Percentiles rank a stretch among this genome's conserved stretches.
Conservation (phyloP, 495 filamentous ascomycete species). For the Penicillium soppii region DNA sequence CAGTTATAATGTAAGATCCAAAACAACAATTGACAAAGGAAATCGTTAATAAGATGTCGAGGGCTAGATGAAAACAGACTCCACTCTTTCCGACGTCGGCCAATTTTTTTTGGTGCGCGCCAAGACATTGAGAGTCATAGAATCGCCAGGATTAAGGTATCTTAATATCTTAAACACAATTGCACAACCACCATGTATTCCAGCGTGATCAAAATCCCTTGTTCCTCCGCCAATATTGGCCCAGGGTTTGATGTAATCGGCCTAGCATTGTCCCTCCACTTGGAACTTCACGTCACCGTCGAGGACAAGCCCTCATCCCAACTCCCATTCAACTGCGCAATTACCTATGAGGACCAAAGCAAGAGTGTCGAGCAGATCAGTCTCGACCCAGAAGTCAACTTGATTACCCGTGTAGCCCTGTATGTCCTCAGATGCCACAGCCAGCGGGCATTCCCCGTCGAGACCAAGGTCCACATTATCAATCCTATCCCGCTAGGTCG, state of each 20-base stretch:
- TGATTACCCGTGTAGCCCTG: slow-evolving; percentile 86
- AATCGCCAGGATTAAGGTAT: neutral
- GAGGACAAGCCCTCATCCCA: slow-evolving; percentile 52
- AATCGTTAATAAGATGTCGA: neutral
- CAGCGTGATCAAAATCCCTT: slow-evolving; percentile 68
- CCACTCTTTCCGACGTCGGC: slow-evolving; percentile 34
- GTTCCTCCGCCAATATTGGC: slow-evolving; percentile 93
- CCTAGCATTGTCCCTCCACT: slow-evolving; percentile 84
- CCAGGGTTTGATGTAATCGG: slow-evolving; percentile 98
- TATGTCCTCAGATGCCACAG: slow-evolving; percentile 92
- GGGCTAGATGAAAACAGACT: too few species aligned
- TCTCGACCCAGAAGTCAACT: slow-evolving; percentile 75
- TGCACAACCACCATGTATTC: slow-evolving; percentile 34
- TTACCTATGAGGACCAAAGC: slow-evolving; percentile 85
- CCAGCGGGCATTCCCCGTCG: slow-evolving; percentile 73
- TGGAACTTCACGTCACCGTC: slow-evolving; percentile 77
- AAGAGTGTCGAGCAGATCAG: slow-evolving; percentile 72
- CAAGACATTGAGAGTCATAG: slow-evolving; percentile 33
- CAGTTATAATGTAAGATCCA: too few species aligned
- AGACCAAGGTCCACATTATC: slow-evolving; percentile 87
- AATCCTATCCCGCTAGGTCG: slow-evolving; percentile 91
- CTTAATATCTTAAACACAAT: neutral
- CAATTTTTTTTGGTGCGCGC: slow-evolving; percentile 23
- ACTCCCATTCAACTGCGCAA: slow-evolving; percentile 75
- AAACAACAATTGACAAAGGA: neutral